A percentile compares a stretch with the other conserved stretches of the same genome.
phyloP scores from a whole-genome alignment of 192 early-diverging fungal species.

The Coemansia sp. region DNA sequence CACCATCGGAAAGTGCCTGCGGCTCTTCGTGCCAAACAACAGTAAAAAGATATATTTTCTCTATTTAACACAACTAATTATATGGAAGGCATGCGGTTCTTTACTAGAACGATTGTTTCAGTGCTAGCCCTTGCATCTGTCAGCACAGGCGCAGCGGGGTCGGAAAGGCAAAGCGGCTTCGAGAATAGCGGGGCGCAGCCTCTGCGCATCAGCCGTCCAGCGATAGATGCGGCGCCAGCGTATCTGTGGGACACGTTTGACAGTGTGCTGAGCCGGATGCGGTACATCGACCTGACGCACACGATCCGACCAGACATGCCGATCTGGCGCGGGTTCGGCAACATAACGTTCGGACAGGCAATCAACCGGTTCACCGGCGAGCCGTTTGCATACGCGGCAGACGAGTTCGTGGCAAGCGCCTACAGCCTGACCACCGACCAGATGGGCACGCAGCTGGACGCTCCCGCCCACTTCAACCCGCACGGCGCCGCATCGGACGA shows the following conservation, averaged over 20 bases:
- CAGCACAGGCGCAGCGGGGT: neutral
- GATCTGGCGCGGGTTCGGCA: constrained; percentile 58
- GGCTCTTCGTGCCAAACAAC: neutral
- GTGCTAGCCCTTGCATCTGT: neutral
- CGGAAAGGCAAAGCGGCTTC: neutral
- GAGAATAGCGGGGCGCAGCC: neutral
- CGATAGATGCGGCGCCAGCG: neutral
- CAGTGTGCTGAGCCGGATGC: constrained; percentile 23
- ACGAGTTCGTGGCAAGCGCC: constrained; percentile 51
- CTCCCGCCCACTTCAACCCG: constrained; percentile 56
- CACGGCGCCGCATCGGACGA: constrained; percentile 49
- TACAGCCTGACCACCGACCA: constrained; percentile 57
- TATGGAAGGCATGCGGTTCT: neutral
- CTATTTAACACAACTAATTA: neutral
- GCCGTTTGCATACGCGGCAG: constrained; percentile 43
- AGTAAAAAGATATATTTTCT: neutral
- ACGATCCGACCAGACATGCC: constrained; percentile 56
- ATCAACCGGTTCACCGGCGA: constrained; percentile 43
- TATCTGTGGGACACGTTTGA: constrained; percentile 38
- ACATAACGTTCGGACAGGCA: constrained; percentile 45
- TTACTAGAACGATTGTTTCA: neutral
- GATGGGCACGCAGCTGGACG: constrained; percentile 57
- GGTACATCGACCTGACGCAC: constrained; percentile 56
- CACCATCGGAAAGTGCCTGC: no score
- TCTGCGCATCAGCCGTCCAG: neutral